Evolutionary conservation across 176 grass and related monocot species (phyloP), one percentile per base, ranked within the genome.

Genomic region (Pontederia paniculata): DNA sequence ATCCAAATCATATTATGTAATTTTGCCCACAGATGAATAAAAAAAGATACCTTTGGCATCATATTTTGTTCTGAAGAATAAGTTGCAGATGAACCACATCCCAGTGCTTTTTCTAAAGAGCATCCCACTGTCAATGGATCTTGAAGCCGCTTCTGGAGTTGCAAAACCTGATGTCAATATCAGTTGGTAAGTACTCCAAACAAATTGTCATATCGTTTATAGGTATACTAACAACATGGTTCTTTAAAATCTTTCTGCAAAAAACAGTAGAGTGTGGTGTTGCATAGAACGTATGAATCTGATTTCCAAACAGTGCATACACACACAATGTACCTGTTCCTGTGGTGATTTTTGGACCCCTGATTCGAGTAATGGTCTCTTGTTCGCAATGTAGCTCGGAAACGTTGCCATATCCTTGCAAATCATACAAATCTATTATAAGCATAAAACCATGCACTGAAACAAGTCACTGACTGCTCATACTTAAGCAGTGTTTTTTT

Each of bases 281-380:
- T 37, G 28, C 28, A 37, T 37, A 5, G 7, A 0, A 37, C 12
- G 16, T 58, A 8, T 14, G 3, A 58, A 23, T 31, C 10, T 53
- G 23, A 0, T 55, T 18, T 11, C 63, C 65, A 53, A 45, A 55
- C 22, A 57, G 9, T 31, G 21, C 60, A 55, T 52, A n/a, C n/a
- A n/a, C n/a, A n/a, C n/a, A n/a, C n/a, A n/a, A 0, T 72, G 49
- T 79, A 91, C 93, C 93, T 98, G 86, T 82, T 84, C 79, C 37
- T 86, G 77, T 75, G 84, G 80, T 57, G 78, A 79, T 42, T 51
- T 70, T 60, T 91, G 83, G 5, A 67, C 83, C 21, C 66, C 73
- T 54, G 78, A 70, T 51, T 45, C 54, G 12, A 75, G 72, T 22
- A 75, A 62, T 54, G 42, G 13, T 60, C 82, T 77, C 54, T 72